Evolutionary conservation across 2,329 filamentous ascomycete species (phyloP), one percentile per base, ranked within the genome.

Genomic region (Colletotrichum kahawae): DNA sequence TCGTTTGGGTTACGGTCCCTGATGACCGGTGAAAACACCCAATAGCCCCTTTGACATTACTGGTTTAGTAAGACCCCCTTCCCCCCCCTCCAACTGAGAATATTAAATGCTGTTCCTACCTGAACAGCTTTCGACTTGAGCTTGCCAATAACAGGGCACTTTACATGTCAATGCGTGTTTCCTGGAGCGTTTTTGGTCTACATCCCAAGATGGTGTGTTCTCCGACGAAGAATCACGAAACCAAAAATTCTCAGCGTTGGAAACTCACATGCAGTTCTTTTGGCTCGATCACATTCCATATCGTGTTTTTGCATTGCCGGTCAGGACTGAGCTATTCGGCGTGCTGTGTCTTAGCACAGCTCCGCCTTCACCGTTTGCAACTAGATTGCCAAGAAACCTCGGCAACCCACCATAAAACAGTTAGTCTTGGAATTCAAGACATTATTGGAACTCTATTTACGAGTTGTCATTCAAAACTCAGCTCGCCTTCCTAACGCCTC

Each of bases 1-100:
- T 21, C 0, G n/a, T 48, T 48, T 0, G 21, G 21, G 8, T 18
- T 12, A n/a, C 21, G n/a, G 12, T 13, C 0, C 43, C 31, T 9
- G 31, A 33, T 33, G 31, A 48, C 10, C 18, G 18, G 16, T 5
- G 10, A 43, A n/a, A n/a, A 9, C 38, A 43, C 9, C 18, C 3
- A 18, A 43, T 43, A 18, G n/a, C 9, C 0, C 0, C 2, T n/a
- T 43, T 10, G 38, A 43, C 38, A 43, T 43, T n/a, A 18, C 18
- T 43, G 5, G 0, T n/a, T 43, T 43, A 18, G 38, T 2, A 43
- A 43, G 5, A 5, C 2, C 29, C 29, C 2, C 7, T 29, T 29
- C 2, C 29, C 29, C 29, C 1, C 7, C 29, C 29, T 29, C 7
- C 29, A 29, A 29, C 29, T 7, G 7, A 29, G 29, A 2, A 29